A percentile compares a stretch with the other conserved stretches of the same genome.
phyloP scores from a whole-genome alignment of 1,284 basidiomycete genomes.

The Earliella scabrosa region DNA sequence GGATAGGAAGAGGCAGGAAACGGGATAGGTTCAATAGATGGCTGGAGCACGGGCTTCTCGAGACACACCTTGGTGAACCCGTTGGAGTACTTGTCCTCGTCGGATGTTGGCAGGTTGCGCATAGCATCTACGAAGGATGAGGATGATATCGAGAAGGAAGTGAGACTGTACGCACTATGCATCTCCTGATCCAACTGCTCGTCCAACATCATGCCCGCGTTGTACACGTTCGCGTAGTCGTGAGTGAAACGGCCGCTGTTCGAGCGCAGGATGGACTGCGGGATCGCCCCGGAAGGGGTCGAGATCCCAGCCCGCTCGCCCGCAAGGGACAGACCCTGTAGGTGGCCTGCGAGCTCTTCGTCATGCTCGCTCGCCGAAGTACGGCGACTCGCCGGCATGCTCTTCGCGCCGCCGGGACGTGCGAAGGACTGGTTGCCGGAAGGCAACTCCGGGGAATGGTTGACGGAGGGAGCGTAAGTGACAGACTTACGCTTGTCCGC shows the following conservation, averaged over 20 bases:
- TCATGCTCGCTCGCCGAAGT: constrained; percentile 82
- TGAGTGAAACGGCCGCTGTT: constrained; percentile 52
- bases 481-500: constrained; percentile 85
- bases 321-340: constrained; percentile 68
- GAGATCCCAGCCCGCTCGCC: constrained; percentile 54
- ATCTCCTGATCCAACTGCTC: constrained; percentile 91
- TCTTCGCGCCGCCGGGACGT: constrained; percentile 76
- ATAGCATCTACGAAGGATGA: constrained; percentile 71
- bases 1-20: constrained; percentile 38
- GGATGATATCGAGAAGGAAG: constrained; percentile 22
- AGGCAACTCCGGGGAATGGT: constrained; percentile 69
- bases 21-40: neutral
- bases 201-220: constrained; percentile 86
- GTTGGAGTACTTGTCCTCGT: constrained; percentile 83
- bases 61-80: constrained; percentile 68
- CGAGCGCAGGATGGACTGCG: constrained; percentile 51
- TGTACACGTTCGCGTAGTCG: constrained; percentile 64
- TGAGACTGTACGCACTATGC: constrained; percentile 66
- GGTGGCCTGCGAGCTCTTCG: constrained; percentile 76
- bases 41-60: no score
- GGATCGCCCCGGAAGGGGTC: constrained; percentile 28
- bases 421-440: constrained; percentile 56
- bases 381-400: constrained; percentile 86
- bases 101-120: constrained; percentile 88
- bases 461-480: constrained; percentile 78